Base-by-base conservation (phyloP, 345 rosid species). In the Stellera chamaejasme region DNA sequence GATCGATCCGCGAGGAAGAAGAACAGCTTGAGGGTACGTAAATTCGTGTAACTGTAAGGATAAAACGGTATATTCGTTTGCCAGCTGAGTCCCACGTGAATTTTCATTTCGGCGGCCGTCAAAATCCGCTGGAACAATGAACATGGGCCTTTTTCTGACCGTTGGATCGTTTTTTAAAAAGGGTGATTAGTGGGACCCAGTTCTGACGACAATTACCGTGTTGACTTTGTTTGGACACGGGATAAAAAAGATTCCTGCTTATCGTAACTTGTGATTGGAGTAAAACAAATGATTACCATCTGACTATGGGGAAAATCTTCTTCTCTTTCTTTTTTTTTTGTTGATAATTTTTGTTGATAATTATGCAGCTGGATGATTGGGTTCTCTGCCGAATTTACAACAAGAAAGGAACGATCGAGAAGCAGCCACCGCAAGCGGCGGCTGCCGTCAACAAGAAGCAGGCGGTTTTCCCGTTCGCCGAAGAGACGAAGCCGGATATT, bases 321-420 rank as follows among this genome's bases (percentile, higher is more conserved):
- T n/a, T n/a, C n/a, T n/a, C n/a, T n/a, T n/a, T 2, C 13, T 26
- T 19, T 19, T 10, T 63, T 41, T 47, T 0, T 23, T n/a, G n/a
- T 28, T 39, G 43, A 6, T 19, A 19, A 19, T 49, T 36, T n/a
- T n/a, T n/a, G n/a, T 28, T 39, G 43, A 6, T 19, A 19, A 19
- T 49, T 36, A 44, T 67, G 50, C 96, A 92, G 98, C 74, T 92
- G 39, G 98, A 91, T 50, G 98, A 91, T 79, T 91, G 98, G 98
- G 98, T 91, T 50, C 62, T 91, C 45, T 92, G 95, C 66, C 98
- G 98, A 56, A 84, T 92, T 58, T 86, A 92, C 76, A 88, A 92
- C 77, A 92, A 92, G 77, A 92, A 88, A 66, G 96, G 98, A 23
- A 4, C 67, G 2, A 56, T 84, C 28, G 93, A 86, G 84, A 84